phyloP scores from a whole-genome alignment of 768 basidiomycete genomes.

The Serendipita indica region DNA sequence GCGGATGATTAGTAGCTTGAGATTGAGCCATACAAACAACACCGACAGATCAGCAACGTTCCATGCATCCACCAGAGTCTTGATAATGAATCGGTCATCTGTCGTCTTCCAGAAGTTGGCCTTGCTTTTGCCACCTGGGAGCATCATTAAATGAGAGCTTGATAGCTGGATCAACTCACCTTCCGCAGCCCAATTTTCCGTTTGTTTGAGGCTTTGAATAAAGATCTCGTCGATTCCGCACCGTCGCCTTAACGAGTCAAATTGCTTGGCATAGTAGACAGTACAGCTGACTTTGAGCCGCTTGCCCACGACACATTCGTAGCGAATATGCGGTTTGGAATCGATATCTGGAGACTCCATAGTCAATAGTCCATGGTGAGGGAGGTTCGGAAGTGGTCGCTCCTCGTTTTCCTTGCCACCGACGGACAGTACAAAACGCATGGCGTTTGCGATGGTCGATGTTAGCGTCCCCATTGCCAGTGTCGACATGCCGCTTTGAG shows the following conservation, averaged over 20 bases:
- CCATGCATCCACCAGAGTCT: conserved; percentile 76
- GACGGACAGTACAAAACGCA: conserved; percentile 40
- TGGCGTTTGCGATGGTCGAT: conserved; percentile 39
- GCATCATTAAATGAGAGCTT: too few species aligned
- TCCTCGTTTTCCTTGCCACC: conserved; percentile 23
- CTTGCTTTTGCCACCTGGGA: conserved; percentile 59
- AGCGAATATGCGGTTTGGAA: conserved; percentile 68
- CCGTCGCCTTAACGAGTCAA: conserved; percentile 46
- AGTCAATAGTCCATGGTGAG: conserved; percentile 36
- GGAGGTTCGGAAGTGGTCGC: conserved; percentile 20
- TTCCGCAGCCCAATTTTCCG: conserved; percentile 52
- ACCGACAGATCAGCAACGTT: conserved; percentile 71
- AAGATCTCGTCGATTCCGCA: conserved; percentile 43
- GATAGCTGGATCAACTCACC: too few species aligned
- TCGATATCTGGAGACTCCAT: conserved; percentile 33
- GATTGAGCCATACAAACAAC: neutral
- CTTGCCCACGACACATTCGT: conserved; percentile 65
- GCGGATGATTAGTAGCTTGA: neutral
- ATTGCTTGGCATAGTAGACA: conserved; percentile 70
- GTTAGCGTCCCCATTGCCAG: conserved; percentile 27
- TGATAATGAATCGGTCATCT: conserved; percentile 69
- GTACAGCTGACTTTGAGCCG: conserved; percentile 65
- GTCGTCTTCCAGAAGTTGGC: conserved; percentile 70
- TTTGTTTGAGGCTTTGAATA: conserved; percentile 32
- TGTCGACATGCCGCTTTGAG: neutral